Base-by-base conservation (phyloP, 2,329 filamentous ascomycete species). In the Aspergillus ibericus region DNA sequence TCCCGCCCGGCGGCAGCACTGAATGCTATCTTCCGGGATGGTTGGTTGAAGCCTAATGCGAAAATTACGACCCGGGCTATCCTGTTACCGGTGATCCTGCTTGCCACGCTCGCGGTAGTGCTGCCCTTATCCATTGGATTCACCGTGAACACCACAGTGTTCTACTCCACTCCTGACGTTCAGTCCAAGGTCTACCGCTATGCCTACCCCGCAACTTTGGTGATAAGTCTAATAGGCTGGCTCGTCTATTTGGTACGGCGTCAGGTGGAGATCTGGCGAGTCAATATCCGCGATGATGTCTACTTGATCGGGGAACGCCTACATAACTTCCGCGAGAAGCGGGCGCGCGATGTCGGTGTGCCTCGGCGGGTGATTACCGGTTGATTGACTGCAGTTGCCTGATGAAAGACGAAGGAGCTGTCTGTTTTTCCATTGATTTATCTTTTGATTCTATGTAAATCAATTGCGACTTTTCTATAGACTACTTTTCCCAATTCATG, bases 301-400 rank as follows among this genome's bases (percentile, higher is more conserved):
- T 99, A 99, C 73, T 80, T 99, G 46, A 95, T 98, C 70, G 95
- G 95, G 2, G 93, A 99, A 78, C 81, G 93, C 59, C 77, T 99
- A 69, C 96, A 99, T 78, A 99, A 99, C 74, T 96, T 97, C 76
- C 91, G 92, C 2, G 88, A 89, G 71, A 77, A 75, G 57, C 70
- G 72, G 54, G 72, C 73, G 20, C 70, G 68, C 50, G 75, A 77
- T 63, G 73, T 77, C 10, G 74, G 74, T 27, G 70, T 74, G 5
- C 66, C 74, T 47, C 69, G 71, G 54, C 70, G 72, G 36, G 70
- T 78, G 58, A 75, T 75, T 49, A 77, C 74, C 4, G 66, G 66
- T 22, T 75, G 59, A 69, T 62, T 25, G 46, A 9, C 34, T 34
- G 15, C 12, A 35, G 36, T 13, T 38, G 25, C 13, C 36, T 29